Percentiles rank a stretch among this genome's conserved stretches.
Evolutionary conservation across 2,329 filamentous ascomycete genomes (phyloP).

Genomic region (Eutypella sp.): DNA sequence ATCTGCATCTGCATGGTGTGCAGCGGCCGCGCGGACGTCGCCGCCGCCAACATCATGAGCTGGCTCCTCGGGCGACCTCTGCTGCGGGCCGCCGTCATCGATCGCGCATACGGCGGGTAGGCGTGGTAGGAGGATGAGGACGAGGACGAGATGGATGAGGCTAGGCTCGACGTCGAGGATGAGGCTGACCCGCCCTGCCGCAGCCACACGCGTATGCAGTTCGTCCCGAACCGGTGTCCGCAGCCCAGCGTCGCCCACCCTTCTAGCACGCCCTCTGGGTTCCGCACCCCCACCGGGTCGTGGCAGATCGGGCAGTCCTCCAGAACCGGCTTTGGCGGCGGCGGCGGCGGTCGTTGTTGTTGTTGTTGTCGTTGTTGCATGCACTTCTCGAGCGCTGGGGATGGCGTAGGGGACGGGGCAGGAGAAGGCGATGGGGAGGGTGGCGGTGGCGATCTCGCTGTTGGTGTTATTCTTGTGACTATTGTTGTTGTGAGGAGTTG

Average conservation of each 20-base stretch:
- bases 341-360: slow-evolving; percentile 8
- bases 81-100: no score
- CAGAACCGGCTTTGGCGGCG: slow-evolving; percentile 11
- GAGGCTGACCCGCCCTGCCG: slow-evolving; percentile 28
- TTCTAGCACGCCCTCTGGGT: slow-evolving; percentile 33
- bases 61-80: neutral
- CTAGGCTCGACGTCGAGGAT: slow-evolving; percentile 26
- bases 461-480: no score
- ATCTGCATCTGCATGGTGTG: neutral
- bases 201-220: slow-evolving; percentile 40
- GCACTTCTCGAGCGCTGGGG: no score
- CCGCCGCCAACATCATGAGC: neutral
- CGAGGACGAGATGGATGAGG: no score
- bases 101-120: no score
- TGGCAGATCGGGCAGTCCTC: slow-evolving; percentile 40
- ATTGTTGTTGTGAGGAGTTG: neutral
- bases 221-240: slow-evolving; percentile 37
- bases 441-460: no score
- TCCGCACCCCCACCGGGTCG: slow-evolving; percentile 32
- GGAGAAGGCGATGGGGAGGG: no score
- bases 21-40: no score
- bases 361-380: no score
- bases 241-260: slow-evolving; percentile 37
- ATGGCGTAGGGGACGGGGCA: no score
- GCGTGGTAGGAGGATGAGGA: no score